Conservation (phyloP, 2,329 filamentous ascomycete genomes). For the Daldinia eschscholtzii region DNA sequence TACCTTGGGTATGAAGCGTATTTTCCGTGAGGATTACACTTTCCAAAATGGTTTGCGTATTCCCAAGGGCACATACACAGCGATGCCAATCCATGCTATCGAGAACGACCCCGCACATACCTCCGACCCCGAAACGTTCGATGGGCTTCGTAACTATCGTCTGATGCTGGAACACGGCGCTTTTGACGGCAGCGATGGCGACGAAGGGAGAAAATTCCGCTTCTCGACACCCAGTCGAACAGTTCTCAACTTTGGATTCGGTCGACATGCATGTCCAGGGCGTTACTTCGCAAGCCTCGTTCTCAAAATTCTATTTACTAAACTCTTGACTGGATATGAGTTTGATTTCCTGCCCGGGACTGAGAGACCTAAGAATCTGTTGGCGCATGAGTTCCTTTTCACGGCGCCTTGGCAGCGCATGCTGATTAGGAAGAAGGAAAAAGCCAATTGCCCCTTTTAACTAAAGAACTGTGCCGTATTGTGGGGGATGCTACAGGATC, state of each 20-base stretch:
- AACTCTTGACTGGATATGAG: neutral
- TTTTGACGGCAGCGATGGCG: neutral
- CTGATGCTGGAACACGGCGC: neutral
- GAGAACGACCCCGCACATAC: neutral
- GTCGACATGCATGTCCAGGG: neutral
- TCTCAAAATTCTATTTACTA: neutral
- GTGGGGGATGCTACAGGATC: too few relatives aligned
- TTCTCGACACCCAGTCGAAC: neutral
- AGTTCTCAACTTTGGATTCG: neutral
- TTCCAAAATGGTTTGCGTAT: neutral
- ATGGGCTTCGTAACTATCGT: neutral
- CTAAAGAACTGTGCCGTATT: neutral
- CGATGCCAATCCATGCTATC: neutral
- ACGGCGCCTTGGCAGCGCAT: neutral
- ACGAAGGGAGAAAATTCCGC: neutral
- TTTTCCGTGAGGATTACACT: neutral
- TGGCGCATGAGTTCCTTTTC: neutral
- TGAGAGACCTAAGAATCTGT: neutral
- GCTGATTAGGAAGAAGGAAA: neutral
- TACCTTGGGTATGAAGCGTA: neutral
- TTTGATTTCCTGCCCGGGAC: neutral
- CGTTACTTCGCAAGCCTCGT: neutral
- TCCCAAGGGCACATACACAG: neutral
- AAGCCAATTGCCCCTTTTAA: neutral
- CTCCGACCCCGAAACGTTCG: neutral